These are phyloP conservation scores for Lachancea thermotolerans DNA, from an alignment of 805 yeast genomes.

Conservation along the genomic window DNA sequence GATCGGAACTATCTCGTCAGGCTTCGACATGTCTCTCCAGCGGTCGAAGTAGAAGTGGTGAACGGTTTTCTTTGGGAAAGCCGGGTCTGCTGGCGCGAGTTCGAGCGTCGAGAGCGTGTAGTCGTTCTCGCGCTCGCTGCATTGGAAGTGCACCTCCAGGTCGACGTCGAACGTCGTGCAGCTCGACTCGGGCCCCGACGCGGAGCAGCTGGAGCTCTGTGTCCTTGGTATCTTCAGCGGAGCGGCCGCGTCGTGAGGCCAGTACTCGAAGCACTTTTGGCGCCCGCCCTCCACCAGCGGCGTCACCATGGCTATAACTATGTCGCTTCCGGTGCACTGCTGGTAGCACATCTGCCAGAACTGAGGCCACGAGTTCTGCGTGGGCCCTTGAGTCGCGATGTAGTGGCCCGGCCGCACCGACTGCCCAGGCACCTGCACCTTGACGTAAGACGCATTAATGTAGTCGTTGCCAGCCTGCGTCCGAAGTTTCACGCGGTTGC, in stretches of 20 bases:
- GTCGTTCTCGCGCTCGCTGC: conserved; percentile 17
- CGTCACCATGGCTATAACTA: conserved; percentile 66
- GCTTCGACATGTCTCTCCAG: conserved; percentile 82
- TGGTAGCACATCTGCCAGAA: conserved; percentile 84
- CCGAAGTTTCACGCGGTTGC: conserved; percentile 43
- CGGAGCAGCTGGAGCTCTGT: no score
- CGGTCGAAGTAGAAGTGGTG: conserved; percentile 66
- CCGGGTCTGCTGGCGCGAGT: conserved; percentile 14
- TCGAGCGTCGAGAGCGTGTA: conserved; percentile 23
- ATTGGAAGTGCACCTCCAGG: conserved; percentile 17
- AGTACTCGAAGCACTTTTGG: conserved; percentile 74
- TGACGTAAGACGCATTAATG: conserved; percentile 77
- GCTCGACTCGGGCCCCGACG: conserved; percentile 13
- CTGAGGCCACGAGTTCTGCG: conserved; percentile 63
- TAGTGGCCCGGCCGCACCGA: conserved; percentile 33
- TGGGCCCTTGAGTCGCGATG: conserved; percentile 78
- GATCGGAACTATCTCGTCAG: conserved; percentile 36
- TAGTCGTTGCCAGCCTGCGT: conserved; percentile 44
- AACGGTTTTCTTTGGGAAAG: conserved; percentile 37
- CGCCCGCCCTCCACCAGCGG: conserved; percentile 63
- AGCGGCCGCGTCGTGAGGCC: conserved; percentile 40
- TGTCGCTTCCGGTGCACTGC: conserved; percentile 49
- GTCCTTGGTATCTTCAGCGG: conserved; percentile 6
- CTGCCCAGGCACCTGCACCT: conserved; percentile 21
- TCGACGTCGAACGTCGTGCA: conserved; percentile 19